These are phyloP conservation scores for Kodamaea derodonti DNA, from an alignment of 1,139 yeast species.

Conservation along the genomic window DNA sequence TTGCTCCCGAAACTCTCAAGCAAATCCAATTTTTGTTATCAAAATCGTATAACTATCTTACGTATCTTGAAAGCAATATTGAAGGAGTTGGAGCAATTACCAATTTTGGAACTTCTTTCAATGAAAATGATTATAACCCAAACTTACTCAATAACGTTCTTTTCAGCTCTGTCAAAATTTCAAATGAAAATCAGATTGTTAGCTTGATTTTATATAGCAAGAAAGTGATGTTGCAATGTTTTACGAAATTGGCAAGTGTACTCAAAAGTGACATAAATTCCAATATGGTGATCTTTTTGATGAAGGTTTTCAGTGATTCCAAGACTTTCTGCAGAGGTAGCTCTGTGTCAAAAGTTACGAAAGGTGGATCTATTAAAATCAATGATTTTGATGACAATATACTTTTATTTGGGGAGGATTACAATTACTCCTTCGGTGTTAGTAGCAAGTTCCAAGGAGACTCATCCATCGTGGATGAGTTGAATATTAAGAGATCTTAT, in stretches of 20 bases:
- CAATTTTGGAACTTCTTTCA: slow-evolving; percentile 27
- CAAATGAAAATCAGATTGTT: slow-evolving; percentile 26
- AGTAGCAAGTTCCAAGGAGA: slow-evolving; percentile 30
- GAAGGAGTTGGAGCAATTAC: slow-evolving; percentile 36
- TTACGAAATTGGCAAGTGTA: slow-evolving; percentile 26
- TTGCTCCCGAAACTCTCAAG: slow-evolving; percentile 41
- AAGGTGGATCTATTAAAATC: slow-evolving; percentile 11
- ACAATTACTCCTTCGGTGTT: slow-evolving; percentile 36
- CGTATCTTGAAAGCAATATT: slow-evolving; percentile 38
- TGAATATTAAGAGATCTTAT: slow-evolving; percentile 14
- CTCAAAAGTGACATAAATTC: slow-evolving; percentile 39
- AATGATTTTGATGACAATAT: slow-evolving; percentile 23
- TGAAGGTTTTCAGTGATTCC: slow-evolving; percentile 38
- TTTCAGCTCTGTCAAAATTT: slow-evolving; percentile 25
- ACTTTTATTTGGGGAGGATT: slow-evolving; percentile 31
- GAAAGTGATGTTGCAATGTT: slow-evolving; percentile 32
- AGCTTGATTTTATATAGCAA: slow-evolving; percentile 35
- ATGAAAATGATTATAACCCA: slow-evolving; percentile 29
- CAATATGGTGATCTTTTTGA: slow-evolving; percentile 36
- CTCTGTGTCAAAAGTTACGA: slow-evolving; percentile 18
- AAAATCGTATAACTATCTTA: slow-evolving; percentile 41
- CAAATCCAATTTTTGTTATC: slow-evolving; percentile 42
- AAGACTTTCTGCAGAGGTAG: slow-evolving; percentile 27
- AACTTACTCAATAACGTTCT: slow-evolving; percentile 29
- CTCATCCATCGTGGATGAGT: slow-evolving; percentile 23